A percentile compares a stretch with the other conserved stretches of the same genome.
Conservation (phyloP, 768 basidiomycete genomes). For the Lactifluus hygrophoroides region DNA sequence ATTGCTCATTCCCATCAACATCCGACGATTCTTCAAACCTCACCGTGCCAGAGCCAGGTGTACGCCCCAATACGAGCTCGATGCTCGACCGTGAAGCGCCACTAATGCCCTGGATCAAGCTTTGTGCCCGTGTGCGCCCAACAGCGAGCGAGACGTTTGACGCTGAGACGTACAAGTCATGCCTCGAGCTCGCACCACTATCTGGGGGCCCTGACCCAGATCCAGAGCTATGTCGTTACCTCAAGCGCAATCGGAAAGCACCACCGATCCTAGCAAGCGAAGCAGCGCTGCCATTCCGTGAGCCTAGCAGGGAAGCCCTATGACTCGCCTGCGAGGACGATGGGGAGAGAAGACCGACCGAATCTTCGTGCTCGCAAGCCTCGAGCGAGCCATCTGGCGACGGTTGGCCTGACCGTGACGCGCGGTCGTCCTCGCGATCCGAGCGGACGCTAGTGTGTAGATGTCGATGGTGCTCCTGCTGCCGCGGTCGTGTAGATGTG, state of each 20-base stretch:
- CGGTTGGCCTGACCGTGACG: slow-evolving; percentile 28
- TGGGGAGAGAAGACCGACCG: slow-evolving; percentile 45
- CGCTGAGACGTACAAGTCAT: slow-evolving; percentile 23
- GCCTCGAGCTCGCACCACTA: slow-evolving; percentile 23
- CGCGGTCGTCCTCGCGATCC: slow-evolving; percentile 8
- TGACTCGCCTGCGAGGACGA: slow-evolving; percentile 39
- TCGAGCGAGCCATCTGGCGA: slow-evolving; percentile 44
- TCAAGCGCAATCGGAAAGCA: slow-evolving; percentile 17
- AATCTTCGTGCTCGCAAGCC: slow-evolving; percentile 55
- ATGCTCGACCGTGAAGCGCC: slow-evolving; percentile 54
- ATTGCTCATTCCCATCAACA: slow-evolving; percentile 40
- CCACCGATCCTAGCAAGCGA: slow-evolving; percentile 36
- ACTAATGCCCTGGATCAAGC: slow-evolving; percentile 54
- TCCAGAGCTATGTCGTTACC: slow-evolving; percentile 12
- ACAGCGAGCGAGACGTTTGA: slow-evolving; percentile 24
- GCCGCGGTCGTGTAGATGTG: background rate
- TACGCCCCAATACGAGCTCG: slow-evolving; percentile 38
- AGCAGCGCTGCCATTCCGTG: slow-evolving; percentile 36
- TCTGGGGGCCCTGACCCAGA: slow-evolving; percentile 8
- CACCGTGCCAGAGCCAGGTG: background rate
- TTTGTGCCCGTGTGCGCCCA: slow-evolving; percentile 53
- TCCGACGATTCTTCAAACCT: slow-evolving; percentile 25
- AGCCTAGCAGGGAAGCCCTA: slow-evolving; percentile 37
- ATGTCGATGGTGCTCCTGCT: slow-evolving; percentile 10
- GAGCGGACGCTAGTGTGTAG: background rate